Evolutionary conservation across 371 early-diverging fungal species (phyloP).

Genomic region (Actinomucor elegans): DNA sequence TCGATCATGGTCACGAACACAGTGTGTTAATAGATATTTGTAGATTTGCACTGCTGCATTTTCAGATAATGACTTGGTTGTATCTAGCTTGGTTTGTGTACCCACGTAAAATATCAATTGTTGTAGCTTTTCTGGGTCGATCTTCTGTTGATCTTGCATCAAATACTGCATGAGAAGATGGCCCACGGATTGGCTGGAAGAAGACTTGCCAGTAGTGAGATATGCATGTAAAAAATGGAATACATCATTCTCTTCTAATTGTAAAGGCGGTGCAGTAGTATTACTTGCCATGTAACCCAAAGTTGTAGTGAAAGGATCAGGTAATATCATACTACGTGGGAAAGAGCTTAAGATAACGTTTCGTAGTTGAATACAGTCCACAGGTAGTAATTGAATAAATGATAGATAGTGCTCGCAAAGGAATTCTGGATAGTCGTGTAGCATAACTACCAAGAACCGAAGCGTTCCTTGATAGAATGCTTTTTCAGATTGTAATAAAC

Average conservation of each 20-base stretch:
- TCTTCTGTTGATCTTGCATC: background rate
- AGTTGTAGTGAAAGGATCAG: constrained; percentile 93
- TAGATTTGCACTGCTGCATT: constrained; percentile 30
- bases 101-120: constrained; percentile 32
- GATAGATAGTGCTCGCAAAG: constrained; percentile 88
- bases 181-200: background rate
- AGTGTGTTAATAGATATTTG: constrained; percentile 25
- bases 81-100: constrained; percentile 21
- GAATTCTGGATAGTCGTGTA: constrained; percentile 98
- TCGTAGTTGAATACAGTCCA: constrained; percentile 89
- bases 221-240: constrained; percentile 1
- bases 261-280: background rate
- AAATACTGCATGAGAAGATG: constrained; percentile 1
- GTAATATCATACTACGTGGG: constrained; percentile 90
- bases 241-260: background rate
- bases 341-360: constrained; percentile 94
- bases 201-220: background rate
- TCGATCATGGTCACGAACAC: constrained; percentile 50
- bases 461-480: constrained; percentile 88
- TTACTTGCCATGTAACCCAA: constrained; percentile 22
- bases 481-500: constrained; percentile 5
- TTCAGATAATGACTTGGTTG: constrained; percentile 19
- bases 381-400: constrained; percentile 90
- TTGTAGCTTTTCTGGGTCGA: constrained; percentile 4
- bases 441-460: constrained; percentile 83